Evolutionary conservation across 192 early-diverging fungal genomes (phyloP), one percentile per base, ranked within the genome.

Genomic region (Pilaira anomala): DNA sequence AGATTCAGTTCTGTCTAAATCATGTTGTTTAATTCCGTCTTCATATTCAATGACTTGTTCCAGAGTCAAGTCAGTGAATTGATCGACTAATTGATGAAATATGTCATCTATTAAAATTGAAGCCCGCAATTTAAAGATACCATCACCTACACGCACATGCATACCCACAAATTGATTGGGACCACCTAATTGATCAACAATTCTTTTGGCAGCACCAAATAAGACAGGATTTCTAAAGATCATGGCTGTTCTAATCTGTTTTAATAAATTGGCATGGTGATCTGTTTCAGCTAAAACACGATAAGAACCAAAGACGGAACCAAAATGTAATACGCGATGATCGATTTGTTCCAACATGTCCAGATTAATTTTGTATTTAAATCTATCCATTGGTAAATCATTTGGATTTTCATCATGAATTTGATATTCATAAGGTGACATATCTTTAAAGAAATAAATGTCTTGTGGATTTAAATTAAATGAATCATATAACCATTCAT

Each of bases 261-360:
- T 42, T 42, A 71, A 60, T n/a, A 75, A 67, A 13, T 44, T 55
- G 13, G 67, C 67, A 52, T 77, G 72, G 19, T 75, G 73, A 12
- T 68, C 67, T 26, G 72, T 51, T 56, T 83, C 72, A 19, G 77
- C 75, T 0, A 80, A 44, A 7, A 85, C 65, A 13, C 83, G 66
- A 24, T 74, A 72, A 16, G 70, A 72, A 0, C 76, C 80, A 68
- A 79, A 85, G 11, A 83, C 48, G 6, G 81, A 83, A 9, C 76
- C 76, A 71, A 85, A 78, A 48, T 85, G 81, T n/a, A 85, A 45
- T n/a, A 85, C 65, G 7, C 68, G 62, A 30, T 77, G 60, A 7
- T 52, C 45, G 9, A 71, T 69, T 0, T 67, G 55, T 41, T 55
- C 48, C 7, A 85, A 60, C 0, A 68, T 68, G 25, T 54, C 13